phyloP scores from a whole-genome alignment of 495 filamentous ascomycete species.

The Sphaerosporella brunnea region DNA sequence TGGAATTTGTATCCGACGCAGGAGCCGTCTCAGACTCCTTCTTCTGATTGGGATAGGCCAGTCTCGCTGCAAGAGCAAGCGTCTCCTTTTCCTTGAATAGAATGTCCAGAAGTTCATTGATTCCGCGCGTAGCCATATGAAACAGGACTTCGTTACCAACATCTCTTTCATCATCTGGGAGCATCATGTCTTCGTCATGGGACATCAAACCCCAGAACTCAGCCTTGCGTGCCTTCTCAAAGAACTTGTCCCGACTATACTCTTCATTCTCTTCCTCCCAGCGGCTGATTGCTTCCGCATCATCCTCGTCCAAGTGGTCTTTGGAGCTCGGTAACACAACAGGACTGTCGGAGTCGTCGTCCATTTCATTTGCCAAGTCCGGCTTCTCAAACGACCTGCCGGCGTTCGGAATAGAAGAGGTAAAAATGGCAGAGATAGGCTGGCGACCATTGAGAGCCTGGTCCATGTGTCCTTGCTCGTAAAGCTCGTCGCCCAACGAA shows the following conservation, averaged over 20 bases:
- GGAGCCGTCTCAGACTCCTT: constrained; percentile 3
- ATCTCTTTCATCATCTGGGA: constrained; percentile 58
- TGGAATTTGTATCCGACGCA: constrained; percentile 17
- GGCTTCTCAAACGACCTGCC: not conserved
- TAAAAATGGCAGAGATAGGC: constrained; percentile 58
- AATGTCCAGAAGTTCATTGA: constrained; percentile 77
- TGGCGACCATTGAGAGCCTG: constrained; percentile 57
- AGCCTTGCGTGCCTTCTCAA: constrained; percentile 7
- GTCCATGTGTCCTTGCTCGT: constrained; percentile 51
- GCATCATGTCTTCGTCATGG: constrained; percentile 7
- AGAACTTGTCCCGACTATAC: not conserved
- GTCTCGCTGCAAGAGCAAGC: constrained; percentile 47
- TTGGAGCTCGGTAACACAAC: constrained; percentile 6
- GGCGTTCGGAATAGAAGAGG: constrained; percentile 34
- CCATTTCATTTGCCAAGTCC: constrained; percentile 24
- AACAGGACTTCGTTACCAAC: constrained; percentile 78
- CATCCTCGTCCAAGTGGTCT: not conserved
- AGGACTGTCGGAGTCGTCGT: not conserved
- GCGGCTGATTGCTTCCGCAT: not conserved
- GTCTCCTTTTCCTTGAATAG: constrained; percentile 72
- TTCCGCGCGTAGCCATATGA: constrained; percentile 71
- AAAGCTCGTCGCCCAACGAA: constrained; percentile 59
- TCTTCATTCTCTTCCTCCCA: not conserved
- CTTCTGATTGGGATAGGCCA: constrained; percentile 32
- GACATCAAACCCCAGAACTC: constrained; percentile 10